A percentile compares a stretch with the other conserved stretches of the same genome.
Evolutionary conservation across 2,329 filamentous ascomycete genomes (phyloP).

Genomic region (Cryphonectria carpinicola): DNA sequence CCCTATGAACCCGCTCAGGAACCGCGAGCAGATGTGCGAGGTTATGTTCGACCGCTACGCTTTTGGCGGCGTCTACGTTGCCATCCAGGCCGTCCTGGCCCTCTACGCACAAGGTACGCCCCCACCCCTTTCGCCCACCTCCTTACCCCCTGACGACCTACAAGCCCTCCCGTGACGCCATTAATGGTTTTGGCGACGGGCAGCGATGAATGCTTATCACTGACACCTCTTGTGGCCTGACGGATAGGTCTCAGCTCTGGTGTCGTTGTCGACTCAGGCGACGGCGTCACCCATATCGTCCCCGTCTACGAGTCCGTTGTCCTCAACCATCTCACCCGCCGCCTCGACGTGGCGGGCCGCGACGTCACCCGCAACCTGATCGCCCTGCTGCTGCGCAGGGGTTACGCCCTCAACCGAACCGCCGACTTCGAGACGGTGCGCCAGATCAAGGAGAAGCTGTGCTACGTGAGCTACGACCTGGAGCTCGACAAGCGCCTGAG

Average conservation of each 20-base stretch:
- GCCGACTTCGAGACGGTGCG: slow-evolving; percentile 99
- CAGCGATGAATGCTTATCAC: slow-evolving; percentile 1
- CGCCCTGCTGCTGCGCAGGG: slow-evolving; percentile 86
- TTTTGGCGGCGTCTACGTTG: slow-evolving; percentile 96
- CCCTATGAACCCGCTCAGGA: slow-evolving; percentile 96
- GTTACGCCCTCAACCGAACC: slow-evolving; percentile 96
- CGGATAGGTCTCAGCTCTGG: slow-evolving; percentile 77
- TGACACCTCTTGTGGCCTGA: neutral
- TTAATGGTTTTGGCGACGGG: too few species aligned
- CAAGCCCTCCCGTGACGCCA: neutral
- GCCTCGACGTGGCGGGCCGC: slow-evolving; percentile 92
- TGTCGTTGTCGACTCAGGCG: slow-evolving; percentile 98
- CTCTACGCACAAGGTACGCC: slow-evolving; percentile 88
- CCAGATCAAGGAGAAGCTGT: slow-evolving; percentile 99
- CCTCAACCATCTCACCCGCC: slow-evolving; percentile 91
- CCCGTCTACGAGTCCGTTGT: slow-evolving; percentile 98
- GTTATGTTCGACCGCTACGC: slow-evolving; percentile 98
- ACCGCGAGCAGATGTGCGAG: slow-evolving; percentile 97
- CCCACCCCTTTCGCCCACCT: neutral
- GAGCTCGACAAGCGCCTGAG: slow-evolving; percentile 94
- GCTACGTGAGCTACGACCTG: slow-evolving; percentile 98
- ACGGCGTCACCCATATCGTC: slow-evolving; percentile 98
- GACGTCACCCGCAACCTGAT: slow-evolving; percentile 99
- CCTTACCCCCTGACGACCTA: neutral
- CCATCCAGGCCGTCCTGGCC: slow-evolving; percentile 94